A percentile compares a stretch with the other conserved stretches of the same genome.
Conservation (phyloP, 441 rosid species). For the Brassica hybrid region DNA sequence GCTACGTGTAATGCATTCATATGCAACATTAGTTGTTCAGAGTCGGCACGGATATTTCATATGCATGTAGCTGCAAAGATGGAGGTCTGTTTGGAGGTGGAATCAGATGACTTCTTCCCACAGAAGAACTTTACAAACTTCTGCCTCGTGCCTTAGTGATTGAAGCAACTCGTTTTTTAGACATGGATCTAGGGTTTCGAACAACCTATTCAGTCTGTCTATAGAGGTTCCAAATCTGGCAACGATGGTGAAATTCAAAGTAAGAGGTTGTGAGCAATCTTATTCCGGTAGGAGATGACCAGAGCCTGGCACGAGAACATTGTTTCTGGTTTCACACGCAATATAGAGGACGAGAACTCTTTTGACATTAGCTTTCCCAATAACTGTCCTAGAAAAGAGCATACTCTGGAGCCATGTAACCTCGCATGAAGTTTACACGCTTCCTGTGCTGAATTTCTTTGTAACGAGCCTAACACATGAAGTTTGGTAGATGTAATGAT, state of each 20-base stretch:
- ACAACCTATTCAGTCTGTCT: conserved; percentile 48
- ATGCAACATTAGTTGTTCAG: conserved; percentile 1
- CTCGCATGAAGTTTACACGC: too few species aligned
- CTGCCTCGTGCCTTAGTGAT: background rate
- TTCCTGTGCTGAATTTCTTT: background rate
- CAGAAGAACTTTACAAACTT: background rate
- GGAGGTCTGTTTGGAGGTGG: too few species aligned
- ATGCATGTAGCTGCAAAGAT: background rate
- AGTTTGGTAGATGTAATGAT: background rate
- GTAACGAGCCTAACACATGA: background rate
- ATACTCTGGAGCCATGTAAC: conserved; percentile 75
- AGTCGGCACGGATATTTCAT: too few species aligned
- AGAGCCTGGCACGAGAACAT: conserved; percentile 45
- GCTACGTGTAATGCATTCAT: background rate
- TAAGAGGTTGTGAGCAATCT: conserved; percentile 8
- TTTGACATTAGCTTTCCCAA: conserved; percentile 80
- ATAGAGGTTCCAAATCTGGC: conserved; percentile 70
- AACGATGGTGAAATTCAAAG: background rate
- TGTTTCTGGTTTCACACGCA: conserved; percentile 55
- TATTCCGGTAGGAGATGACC: conserved; percentile 63
- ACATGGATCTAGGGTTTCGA: conserved; percentile 53
- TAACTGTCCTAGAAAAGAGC: conserved; percentile 69
- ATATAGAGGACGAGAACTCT: conserved; percentile 73
- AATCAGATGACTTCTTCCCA: too few species aligned
- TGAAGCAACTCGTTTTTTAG: conserved; percentile 44